Base-by-base conservation (phyloP, 2,329 filamentous ascomycete species). In the Aschersonia sp. region DNA sequence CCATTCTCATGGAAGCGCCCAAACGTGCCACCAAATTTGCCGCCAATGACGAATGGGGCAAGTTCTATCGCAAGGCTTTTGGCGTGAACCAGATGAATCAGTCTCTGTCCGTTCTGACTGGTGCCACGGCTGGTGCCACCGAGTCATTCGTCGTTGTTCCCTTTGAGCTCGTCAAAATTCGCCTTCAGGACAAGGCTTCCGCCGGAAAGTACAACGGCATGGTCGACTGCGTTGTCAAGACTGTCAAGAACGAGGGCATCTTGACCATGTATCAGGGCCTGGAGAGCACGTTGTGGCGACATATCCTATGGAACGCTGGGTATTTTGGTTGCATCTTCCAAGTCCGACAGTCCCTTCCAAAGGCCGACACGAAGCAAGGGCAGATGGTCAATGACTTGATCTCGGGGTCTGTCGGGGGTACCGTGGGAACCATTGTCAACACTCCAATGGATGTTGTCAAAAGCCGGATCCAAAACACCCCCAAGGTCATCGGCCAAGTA, bases 301-400 rank as follows among this genome's bases (percentile, higher is more conserved):
- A 98, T 68, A 80, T 74, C 48, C 67, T 75, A 50, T 95, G 89
- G 89, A 95, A 95, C 68, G 80, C 85, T 11, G 90, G 89, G 50
- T 95, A 95, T 76, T 98, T 98, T 65, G 92, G 92, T 60, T 94
- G 88, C 68, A 98, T 98, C 65, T 95, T 94, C 80, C 92, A 98
- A 70, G 87, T 97, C 52, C 84, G 89, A 62, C 77, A 79, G 51
- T 72, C 95, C 55, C 69, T 98, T 44, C 92, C 92, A 52, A 76
- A 79, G 62, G 81, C 83, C n/a, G 78, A 84, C 48, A 83, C 79
- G 66, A 94, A 95, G 76, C 74, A 74, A 54, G 74, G 77, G 47
- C 83, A 95, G 69, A 85, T 94, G 67, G 68, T 76, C 50, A 95
- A 95, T 63, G 89, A 98, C 59, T 69, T 98, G 54, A 68, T 94